Base-by-base conservation (phyloP, 257 asterid species). In the Nicotiana tomentosiformis region DNA sequence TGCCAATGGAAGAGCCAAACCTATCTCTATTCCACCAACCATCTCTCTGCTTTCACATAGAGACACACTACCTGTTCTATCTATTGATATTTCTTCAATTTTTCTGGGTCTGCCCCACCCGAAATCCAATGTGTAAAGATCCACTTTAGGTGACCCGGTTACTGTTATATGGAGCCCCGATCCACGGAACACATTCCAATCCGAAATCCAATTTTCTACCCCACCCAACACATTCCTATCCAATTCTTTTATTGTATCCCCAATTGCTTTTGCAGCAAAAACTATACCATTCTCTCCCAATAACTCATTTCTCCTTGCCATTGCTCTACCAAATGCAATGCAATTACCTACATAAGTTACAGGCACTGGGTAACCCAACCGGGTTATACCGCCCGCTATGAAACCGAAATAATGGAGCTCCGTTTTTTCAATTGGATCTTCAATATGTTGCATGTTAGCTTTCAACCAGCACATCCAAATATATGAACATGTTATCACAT, bases 41-140 rank as follows among this genome's bases (percentile, higher is more conserved):
- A 60, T 61, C 12, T 84, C 89, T 35, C 88, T 68, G 0, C 87
- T 83, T 80, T 86, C 88, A 60, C 88, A 84, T 57, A 89, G 32
- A 2, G 94, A 88, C 20, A 92, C 66, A 2, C 88, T 53, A 37
- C 43, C 77, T 53, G 86, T 89, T 16, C 58, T 85, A 43, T 86
- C 89, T 18, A 92, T 86, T 6, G 89, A 86, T 86, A 84, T 43
- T 15, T 84, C 84, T 66, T 90, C 96, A 55, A 87, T 55, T 82
- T 87, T 90, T 56, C 11, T 78, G 29, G 91, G 90, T 58, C 83
- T 46, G 66, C 92, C 93, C 89, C 90, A 91, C 81, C 95, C 92
- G 5, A 89, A 89, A 84, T 90, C 93, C 12, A 84, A 77, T 4
- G 8, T 26, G n/a, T 17, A 84, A 30, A 86, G n/a, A 30, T 87